Evolutionary conservation across 805 yeast species (phyloP), one percentile per base, ranked within the genome.

Genomic region (Teunomyces panamensis): DNA sequence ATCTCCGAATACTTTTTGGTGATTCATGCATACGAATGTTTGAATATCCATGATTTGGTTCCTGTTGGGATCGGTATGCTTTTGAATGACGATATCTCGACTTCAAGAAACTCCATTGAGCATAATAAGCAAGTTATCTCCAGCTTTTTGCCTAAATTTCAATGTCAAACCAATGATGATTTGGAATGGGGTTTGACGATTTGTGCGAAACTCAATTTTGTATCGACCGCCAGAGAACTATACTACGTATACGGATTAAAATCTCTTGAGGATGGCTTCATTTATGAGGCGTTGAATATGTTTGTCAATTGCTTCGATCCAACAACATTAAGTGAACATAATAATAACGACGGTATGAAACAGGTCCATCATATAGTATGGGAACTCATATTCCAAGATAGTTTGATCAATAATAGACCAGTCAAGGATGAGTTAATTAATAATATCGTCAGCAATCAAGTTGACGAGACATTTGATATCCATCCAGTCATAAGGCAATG

Each of bases 141-240:
- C 3, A 83, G 80, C 49, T 73, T 79, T 42, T 65, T 87, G 30
- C 88, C 89, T 4, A 75, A 74, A 17, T 86, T 72, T 58, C 73
- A 82, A 39, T 83, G 82, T 57, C 67, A 75, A 46, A 83, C 84
- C 7, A 85, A 83, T 58, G 91, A 86, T 60, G 95, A 87, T 59
- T 73, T 85, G 51, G 94, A 87, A 62, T 87, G 92, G 92, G 78
- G 84, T 39, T 67, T 87, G 44, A 79, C 88, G 2, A 71, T 87
- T 4, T 85, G 92, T 67, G 87, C 90, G 9, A 77, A 83, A 55
- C 71, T 86, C 60, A 79, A 78, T 55, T 62, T 86, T 36, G 73
- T 81, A n/a, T 66, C 74, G 6, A 81, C 87, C 9, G 81, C 87
- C 0, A 74, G 74, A 48, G 69, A 74, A 29, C 68, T 87, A 3